Evolutionary conservation across 2,329 filamentous ascomycete species (phyloP), one percentile per base, ranked within the genome.

Genomic region (Chlorencoelia australis): DNA sequence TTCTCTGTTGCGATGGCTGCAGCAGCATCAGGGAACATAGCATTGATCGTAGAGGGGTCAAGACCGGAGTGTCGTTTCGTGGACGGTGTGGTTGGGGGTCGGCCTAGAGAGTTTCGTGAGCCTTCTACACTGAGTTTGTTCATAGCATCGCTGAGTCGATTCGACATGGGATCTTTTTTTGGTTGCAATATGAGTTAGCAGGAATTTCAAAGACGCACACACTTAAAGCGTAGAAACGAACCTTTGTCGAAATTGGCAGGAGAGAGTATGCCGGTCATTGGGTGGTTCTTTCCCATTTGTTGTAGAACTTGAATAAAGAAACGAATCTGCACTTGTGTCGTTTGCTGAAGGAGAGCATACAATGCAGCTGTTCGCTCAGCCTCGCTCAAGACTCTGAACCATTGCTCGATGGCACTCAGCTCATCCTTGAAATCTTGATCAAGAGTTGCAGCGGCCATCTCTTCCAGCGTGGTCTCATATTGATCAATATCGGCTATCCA

Each of bases 391-490:
- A 98, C 91, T 44, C 88, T 82, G 63, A 98, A 98, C 91, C 91
- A 98, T 68, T 98, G 91, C 65, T 98, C 91, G 56, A 98, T 98
- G 50, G 91, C 91, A 58, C 87, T 95, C 43, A 98, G 74, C 63
- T 98, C 91, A 62, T 96, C 91, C 67, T 98, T 98, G 70, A 98
- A 98, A 58, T 98, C 91, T 66, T 98, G 91, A 58, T 98, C 91
- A 37, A 96, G 69, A n/a, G 91, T 96, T 18, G 91, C 91, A 20
- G 89, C 88, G 28, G 91, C 91, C 91, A 98, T 98, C 60, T 98
- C 91, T 62, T 96, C 91, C 54, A 98, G 64, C 1, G 91, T 98
- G n/a, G 80, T 94, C 68, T 98, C 91, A 55, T 95, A 95, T 61
- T 96, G 89, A 59, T 98, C 91, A 50, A 98, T 96, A 55, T 98